phyloP scores from a whole-genome alignment of 371 early-diverging fungal genomes.

The Mucor irregularis region DNA sequence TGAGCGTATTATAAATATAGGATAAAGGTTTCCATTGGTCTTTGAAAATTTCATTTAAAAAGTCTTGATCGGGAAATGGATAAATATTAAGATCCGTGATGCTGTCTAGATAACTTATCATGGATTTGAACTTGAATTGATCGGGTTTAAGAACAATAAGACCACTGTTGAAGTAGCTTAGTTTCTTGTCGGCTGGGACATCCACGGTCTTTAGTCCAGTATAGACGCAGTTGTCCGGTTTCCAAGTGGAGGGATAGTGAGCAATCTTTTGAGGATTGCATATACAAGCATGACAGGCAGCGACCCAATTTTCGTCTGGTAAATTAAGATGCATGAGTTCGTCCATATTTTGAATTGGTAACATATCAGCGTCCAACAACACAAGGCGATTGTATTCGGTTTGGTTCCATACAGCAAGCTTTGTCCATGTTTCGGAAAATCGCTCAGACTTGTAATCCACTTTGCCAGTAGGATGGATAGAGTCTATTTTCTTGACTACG shows the following conservation, averaged over 20 bases:
- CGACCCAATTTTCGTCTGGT: conserved; percentile 30
- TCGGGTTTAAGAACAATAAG: conserved; percentile 51
- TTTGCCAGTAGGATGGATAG: conserved; percentile 80
- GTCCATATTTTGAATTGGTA: conserved; percentile 80
- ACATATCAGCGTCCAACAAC: conserved; percentile 87
- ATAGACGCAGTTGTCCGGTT: conserved; percentile 48
- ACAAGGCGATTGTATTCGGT: conserved; percentile 64
- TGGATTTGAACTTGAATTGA: conserved; percentile 19
- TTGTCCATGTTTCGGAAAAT: conserved; percentile 74
- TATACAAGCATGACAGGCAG: conserved; percentile 52
- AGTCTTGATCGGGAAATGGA: conserved; percentile 59
- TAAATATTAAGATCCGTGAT: conserved; percentile 31
- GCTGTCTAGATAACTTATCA: conserved; percentile 22
- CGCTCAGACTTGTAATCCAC: conserved; percentile 42
- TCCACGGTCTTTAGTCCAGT: conserved; percentile 20
- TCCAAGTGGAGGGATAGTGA: conserved; percentile 48
- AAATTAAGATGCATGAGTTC: conserved; percentile 52
- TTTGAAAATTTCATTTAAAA: conserved; percentile 51
- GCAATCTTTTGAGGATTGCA: conserved; percentile 46
- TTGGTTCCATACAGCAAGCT: conserved; percentile 80
- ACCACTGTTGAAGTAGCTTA: conserved; percentile 56
- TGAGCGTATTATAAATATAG: conserved; percentile 57
- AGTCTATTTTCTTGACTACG: conserved; percentile 57
- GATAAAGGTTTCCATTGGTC: conserved; percentile 37
- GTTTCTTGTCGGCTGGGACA: background rate